These are phyloP conservation scores for Xylariales sp. DNA, from an alignment of 2,329 filamentous ascomycete genomes.

Conservation along the genomic window DNA sequence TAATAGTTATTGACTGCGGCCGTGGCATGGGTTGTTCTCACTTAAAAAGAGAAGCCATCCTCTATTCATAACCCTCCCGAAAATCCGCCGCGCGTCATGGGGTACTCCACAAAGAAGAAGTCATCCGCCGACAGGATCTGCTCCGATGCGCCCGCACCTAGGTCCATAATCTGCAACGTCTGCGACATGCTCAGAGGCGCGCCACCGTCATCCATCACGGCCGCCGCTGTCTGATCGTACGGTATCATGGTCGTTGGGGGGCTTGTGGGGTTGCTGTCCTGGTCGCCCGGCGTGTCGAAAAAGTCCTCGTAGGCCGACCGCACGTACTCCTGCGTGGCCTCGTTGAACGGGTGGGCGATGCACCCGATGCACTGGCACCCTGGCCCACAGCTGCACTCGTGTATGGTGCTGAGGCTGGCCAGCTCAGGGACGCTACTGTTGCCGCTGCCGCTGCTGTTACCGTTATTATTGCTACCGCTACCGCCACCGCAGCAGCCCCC, in stretches of 20 bases:
- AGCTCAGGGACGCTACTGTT: too few species aligned
- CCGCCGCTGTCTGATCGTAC: background rate
- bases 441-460: too few species aligned
- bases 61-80: background rate
- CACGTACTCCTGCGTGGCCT: constrained; percentile 5
- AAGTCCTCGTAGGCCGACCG: constrained; percentile 2
- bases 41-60: background rate
- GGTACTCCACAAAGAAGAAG: constrained; percentile 6
- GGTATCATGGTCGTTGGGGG: background rate
- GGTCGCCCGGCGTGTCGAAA: background rate
- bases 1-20: background rate
- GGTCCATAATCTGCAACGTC: too few species aligned
- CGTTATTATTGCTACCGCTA: too few species aligned
- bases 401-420: constrained; percentile 1
- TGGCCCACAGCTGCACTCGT: constrained; percentile 7
- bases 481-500: too few species aligned
- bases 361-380: constrained; percentile 8
- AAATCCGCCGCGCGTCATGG: background rate
- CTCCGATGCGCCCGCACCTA: too few species aligned
- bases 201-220: background rate
- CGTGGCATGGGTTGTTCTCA: background rate
- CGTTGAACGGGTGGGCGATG: constrained; percentile 6
- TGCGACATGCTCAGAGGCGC: too few species aligned
- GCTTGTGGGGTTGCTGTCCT: background rate
- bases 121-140: constrained; percentile 4